Evolutionary conservation across 805 yeast species (phyloP).

Genomic region (Pichia ethanolica): DNA sequence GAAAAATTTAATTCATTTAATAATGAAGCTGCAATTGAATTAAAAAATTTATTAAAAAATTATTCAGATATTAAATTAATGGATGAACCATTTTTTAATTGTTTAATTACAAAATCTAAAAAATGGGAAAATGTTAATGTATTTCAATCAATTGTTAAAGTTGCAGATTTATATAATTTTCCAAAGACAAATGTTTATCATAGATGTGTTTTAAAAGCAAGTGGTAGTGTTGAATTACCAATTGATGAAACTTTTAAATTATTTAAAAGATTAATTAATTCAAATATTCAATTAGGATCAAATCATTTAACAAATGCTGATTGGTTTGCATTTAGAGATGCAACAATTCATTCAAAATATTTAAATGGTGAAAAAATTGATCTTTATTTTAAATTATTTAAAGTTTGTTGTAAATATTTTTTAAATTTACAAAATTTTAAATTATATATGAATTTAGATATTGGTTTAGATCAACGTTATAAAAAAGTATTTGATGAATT

Average conservation of each 20-base stretch:
- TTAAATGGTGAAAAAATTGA: conserved; percentile 37
- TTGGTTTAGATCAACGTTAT: conserved; percentile 32
- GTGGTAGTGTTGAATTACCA: conserved; percentile 51
- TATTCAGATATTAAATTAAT: conserved; percentile 51
- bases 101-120: conserved; percentile 55
- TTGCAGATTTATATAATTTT: conserved; percentile 52
- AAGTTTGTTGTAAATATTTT: conserved; percentile 41
- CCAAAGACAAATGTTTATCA: conserved; percentile 61
- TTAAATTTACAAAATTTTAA: conserved; percentile 36
- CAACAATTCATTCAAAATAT: conserved; percentile 42
- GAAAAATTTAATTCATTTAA: conserved; percentile 44
- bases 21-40: conserved; percentile 44
- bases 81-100: conserved; percentile 81
- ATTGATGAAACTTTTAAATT: conserved; percentile 42
- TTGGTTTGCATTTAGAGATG: conserved; percentile 78
- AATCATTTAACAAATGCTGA: conserved; percentile 68
- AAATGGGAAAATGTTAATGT: conserved; percentile 60
- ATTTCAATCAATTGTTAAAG: conserved; percentile 55
- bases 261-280: conserved; percentile 23
- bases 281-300: conserved; percentile 44
- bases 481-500: conserved; percentile 28
- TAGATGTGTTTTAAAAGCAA: conserved; percentile 64
- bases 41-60: conserved; percentile 47
- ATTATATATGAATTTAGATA: conserved; percentile 35
- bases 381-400: conserved; percentile 47